These are phyloP conservation scores for Pseudogymnoascus sp. DNA, from an alignment of 2,329 filamentous ascomycete genomes.

Conservation along the genomic window DNA sequence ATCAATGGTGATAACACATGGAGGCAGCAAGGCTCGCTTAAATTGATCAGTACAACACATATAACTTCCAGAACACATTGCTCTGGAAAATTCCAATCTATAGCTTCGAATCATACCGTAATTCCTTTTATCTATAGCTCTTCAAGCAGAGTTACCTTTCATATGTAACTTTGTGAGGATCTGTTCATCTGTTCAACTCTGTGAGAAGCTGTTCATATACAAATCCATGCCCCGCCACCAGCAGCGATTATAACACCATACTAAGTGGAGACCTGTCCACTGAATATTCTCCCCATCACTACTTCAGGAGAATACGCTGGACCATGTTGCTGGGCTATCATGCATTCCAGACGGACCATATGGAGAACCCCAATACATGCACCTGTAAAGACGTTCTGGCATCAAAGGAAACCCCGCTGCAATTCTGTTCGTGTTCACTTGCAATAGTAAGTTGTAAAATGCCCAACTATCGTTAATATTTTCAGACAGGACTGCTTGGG, in stretches of 20 bases:
- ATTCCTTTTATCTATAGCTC: background rate
- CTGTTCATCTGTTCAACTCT: no score
- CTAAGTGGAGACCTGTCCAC: background rate
- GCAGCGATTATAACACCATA: background rate
- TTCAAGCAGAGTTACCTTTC: background rate
- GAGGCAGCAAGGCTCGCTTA: background rate
- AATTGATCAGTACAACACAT: background rate
- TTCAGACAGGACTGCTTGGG: background rate
- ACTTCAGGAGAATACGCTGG: background rate
- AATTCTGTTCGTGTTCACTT: background rate
- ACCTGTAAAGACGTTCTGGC: background rate
- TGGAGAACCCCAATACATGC: background rate
- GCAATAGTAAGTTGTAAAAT: background rate
- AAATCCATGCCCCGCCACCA: background rate
- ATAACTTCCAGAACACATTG: background rate
- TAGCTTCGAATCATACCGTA: background rate
- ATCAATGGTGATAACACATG: background rate
- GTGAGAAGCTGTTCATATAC: background rate
- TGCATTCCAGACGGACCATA: background rate
- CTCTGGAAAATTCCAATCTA: background rate
- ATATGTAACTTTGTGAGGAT: background rate
- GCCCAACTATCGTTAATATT: background rate
- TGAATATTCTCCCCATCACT: background rate
- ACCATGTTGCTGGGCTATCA: background rate
- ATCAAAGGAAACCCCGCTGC: background rate